These are phyloP conservation scores for Komagataella ulmi DNA, from an alignment of 805 yeast genomes.

Conservation along the genomic window DNA sequence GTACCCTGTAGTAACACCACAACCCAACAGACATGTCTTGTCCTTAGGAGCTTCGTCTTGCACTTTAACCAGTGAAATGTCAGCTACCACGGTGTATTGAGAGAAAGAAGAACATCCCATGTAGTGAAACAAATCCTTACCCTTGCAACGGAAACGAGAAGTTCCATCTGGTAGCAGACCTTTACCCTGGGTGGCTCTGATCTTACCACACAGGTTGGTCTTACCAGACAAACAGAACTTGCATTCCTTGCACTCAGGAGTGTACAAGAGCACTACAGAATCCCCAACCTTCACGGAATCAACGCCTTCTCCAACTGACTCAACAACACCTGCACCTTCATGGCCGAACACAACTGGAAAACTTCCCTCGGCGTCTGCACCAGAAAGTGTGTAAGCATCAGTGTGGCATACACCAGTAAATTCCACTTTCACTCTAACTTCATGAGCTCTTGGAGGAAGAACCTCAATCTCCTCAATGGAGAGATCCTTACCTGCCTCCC, in stretches of 20 bases:
- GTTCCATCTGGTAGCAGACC: constrained; percentile 99
- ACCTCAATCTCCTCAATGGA: constrained; percentile 81
- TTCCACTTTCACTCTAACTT: constrained; percentile 80
- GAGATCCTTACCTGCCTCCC: constrained; percentile 77
- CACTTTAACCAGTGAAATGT: constrained; percentile 90
- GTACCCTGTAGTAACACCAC: constrained; percentile 97
- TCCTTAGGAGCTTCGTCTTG: constrained; percentile 75
- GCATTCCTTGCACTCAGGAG: constrained; percentile 94
- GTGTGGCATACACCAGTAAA: constrained; percentile 98
- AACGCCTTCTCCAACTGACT: constrained; percentile 90
- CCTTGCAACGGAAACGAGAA: constrained; percentile 74
- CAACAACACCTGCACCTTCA: constrained; percentile 97
- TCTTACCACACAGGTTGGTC: constrained; percentile 91
- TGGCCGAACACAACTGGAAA: constrained; percentile 93
- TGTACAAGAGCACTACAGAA: constrained; percentile 85
- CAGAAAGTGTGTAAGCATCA: constrained; percentile 92
- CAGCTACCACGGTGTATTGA: constrained; percentile 96
- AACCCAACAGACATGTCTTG: constrained; percentile 85
- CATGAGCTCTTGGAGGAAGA: constrained; percentile 91
- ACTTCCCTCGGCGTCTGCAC: constrained; percentile 92
- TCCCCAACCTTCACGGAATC: constrained; percentile 86
- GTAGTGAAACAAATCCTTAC: constrained; percentile 76
- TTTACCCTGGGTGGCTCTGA: constrained; percentile 95
- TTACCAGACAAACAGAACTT: constrained; percentile 91
- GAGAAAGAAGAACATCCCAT: constrained; percentile 98